A percentile compares a stretch with the other conserved stretches of the same genome.
phyloP scores from a whole-genome alignment of 257 asterid species.

The Jacaranda mimosifolia region DNA sequence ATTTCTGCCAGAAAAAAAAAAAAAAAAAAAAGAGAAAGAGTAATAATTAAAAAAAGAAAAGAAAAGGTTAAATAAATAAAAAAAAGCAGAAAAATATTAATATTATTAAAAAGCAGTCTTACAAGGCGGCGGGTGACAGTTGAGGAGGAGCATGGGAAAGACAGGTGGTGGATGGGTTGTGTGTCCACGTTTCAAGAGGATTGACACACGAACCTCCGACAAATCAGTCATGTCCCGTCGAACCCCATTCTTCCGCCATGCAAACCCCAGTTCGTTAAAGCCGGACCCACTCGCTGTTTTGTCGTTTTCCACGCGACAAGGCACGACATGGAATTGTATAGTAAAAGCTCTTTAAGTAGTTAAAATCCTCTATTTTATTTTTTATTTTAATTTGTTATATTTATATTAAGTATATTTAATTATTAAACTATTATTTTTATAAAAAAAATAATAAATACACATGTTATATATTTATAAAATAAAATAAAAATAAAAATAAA shows the following conservation, averaged over 20 bases:
- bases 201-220: constrained; percentile 41
- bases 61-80: not conserved
- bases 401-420: too few relatives aligned
- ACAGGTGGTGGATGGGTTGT: constrained; percentile 33
- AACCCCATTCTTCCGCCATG: constrained; percentile 37
- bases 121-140: constrained; percentile 42
- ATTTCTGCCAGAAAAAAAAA: not conserved
- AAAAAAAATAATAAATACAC: too few relatives aligned
- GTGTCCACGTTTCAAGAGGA: constrained; percentile 30
- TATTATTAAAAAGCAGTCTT: not conserved
- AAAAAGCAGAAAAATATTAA: not conserved
- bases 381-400: too few relatives aligned
- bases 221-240: constrained; percentile 41
- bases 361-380: too few relatives aligned
- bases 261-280: constrained; percentile 38
- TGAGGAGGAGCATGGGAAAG: constrained; percentile 12
- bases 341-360: too few relatives aligned
- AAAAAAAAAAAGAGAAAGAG: too few relatives aligned
- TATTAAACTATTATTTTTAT: too few relatives aligned
- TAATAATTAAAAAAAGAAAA: not conserved
- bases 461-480: too few relatives aligned
- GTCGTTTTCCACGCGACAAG: constrained; percentile 35
- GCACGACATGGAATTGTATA: too few relatives aligned
- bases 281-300: constrained; percentile 35
- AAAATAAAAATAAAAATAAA: too few relatives aligned